Percentiles rank a stretch among this genome's conserved stretches.
Conservation (phyloP, 2,329 filamentous ascomycete species). For the Ophiostoma piceae region DNA sequence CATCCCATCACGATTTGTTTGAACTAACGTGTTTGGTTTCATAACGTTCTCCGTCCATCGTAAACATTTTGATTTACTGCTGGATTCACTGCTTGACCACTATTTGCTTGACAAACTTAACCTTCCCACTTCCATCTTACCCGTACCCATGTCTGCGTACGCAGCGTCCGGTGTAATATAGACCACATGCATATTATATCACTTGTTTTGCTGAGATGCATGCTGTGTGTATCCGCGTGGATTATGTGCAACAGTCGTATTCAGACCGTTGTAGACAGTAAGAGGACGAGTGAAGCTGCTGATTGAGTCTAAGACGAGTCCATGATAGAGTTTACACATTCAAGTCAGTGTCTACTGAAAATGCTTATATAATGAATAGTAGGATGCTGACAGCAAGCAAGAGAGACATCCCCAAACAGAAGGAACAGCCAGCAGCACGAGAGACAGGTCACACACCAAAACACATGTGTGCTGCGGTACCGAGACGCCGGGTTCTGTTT, state of each 20-base stretch:
- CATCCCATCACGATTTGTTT: too few species aligned
- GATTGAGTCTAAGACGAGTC: background rate
- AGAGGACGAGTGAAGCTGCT: background rate
- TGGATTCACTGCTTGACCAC: too few species aligned
- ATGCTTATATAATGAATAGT: background rate
- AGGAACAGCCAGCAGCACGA: background rate
- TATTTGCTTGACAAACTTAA: too few species aligned
- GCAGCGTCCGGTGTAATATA: slow-evolving; percentile 11
- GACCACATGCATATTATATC: slow-evolving; percentile 9
- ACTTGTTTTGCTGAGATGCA: slow-evolving; percentile 3
- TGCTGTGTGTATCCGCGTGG: background rate
- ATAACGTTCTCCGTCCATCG: too few species aligned
- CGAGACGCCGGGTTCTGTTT: background rate
- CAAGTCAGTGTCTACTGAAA: background rate
- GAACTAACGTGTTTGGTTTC: too few species aligned
- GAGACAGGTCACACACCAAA: background rate
- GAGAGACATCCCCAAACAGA: background rate
- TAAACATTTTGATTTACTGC: too few species aligned
- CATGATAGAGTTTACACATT: background rate
- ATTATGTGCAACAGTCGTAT: background rate
- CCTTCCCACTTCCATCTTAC: too few species aligned
- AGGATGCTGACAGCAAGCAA: background rate
- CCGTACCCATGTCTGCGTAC: slow-evolving; percentile 4
- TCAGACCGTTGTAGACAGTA: background rate
- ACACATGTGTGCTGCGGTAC: background rate